Evolutionary conservation across 1,139 yeast genomes (phyloP).

Genomic region (Candida sanyaensis): DNA sequence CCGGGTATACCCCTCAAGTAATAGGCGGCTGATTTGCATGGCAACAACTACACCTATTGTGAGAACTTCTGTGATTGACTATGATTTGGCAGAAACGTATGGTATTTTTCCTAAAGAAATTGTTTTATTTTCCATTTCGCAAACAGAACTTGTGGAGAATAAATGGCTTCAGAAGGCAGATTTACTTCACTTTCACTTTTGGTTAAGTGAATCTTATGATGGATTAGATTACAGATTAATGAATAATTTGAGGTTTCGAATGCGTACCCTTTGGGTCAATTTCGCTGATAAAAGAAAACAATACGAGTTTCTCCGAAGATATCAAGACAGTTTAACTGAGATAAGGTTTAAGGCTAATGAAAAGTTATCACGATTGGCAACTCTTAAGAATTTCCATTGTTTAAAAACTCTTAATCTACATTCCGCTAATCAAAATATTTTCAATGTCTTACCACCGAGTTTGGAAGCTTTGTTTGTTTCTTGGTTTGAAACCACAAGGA

Average conservation of each 20-base stretch:
- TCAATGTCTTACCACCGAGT: neutral
- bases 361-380: neutral
- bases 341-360: neutral
- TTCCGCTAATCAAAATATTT: neutral
- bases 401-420: neutral
- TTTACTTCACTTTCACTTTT: neutral
- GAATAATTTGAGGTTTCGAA: neutral
- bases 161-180: neutral
- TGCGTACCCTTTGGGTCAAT: neutral
- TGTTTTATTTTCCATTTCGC: neutral
- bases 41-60: neutral
- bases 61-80: neutral
- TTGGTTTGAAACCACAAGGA: neutral
- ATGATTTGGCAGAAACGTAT: neutral
- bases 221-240: no score
- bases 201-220: neutral
- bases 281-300: neutral
- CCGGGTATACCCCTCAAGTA: neutral
- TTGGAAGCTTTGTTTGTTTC: neutral
- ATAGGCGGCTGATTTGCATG: no score
- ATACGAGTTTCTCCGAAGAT: neutral
- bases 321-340: neutral
- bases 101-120: neutral
- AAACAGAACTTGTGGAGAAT: neutral
- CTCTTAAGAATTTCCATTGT: neutral